Evolutionary conservation across 2,329 filamentous ascomycete genomes (phyloP), one percentile per base, ranked within the genome.

Genomic region (Epichloe sylvatica): DNA sequence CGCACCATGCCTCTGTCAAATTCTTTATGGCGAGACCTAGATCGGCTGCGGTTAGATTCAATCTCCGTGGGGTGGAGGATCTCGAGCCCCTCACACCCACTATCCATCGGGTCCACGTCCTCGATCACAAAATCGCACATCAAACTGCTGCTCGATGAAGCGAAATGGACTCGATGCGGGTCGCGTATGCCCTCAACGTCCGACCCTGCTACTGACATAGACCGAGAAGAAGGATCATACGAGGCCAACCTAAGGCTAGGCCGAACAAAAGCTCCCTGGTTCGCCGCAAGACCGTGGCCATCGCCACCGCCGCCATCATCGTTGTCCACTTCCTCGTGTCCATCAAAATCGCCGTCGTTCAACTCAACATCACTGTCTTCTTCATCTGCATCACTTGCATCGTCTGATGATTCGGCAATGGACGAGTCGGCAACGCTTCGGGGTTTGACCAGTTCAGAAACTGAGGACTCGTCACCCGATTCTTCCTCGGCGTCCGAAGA

Each of bases 101-200:
- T 68, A 50, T 73, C 70, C 66, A 68, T 67, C 3, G 67, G 64
- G 47, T 70, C 70, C 49, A 73, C 66, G 52, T 75, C 73, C 52
- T 76, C 73, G 33, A 76, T 63, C 11, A 62, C 58, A 37, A 75
- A 67, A 36, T 62, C 56, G 49, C 59, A 61, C 36, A 51, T 35
- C 34, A 59, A 51, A 15, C 52, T 54, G 7, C 53, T 51, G 23
- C 53, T 46, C 5, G 52, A 46, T 3, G 50, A 34, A 35, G 55
- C 56, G n/a, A 57, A 51, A 30, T 57, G 54, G 12, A 46, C 50
- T 23, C 33, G 36, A 35, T 41, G 17, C 17, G 23, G 41, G 23
- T 8, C 9, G 41, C 3, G 2, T 25, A 33, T 11, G 8, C 52
- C 56, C 13, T 49, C 53, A 6, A 49, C 45, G 15, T 36, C 44